Conservation (phyloP, 257 asterid genomes). For the Solanum chaucha region DNA sequence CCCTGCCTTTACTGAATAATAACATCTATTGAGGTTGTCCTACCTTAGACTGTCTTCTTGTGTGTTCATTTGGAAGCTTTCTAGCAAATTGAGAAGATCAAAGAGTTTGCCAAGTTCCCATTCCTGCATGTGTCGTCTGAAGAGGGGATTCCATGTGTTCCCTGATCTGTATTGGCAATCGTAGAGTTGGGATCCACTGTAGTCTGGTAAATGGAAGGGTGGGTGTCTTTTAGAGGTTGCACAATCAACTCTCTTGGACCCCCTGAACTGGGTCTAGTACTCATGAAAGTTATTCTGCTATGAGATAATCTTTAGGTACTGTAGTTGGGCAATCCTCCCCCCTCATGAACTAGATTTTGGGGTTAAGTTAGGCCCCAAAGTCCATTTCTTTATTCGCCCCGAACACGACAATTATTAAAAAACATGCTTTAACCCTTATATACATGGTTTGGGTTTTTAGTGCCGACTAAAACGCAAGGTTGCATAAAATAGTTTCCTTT, state of each 20-base stretch:
- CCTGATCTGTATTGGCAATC: neutral
- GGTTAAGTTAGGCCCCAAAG: neutral
- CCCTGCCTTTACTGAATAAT: neutral
- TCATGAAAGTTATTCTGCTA: neutral
- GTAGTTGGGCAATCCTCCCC: neutral
- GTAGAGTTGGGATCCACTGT: neutral
- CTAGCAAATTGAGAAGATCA: neutral
- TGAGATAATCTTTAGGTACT: neutral
- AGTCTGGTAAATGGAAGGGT: neutral
- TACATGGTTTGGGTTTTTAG: neutral
- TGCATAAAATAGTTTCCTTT: neutral
- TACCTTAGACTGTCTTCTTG: neutral
- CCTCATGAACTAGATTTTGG: neutral
- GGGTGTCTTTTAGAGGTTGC: neutral
- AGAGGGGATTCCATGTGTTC: neutral
- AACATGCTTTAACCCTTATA: neutral
- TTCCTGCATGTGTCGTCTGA: neutral
- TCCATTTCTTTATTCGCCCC: neutral
- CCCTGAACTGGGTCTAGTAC: neutral
- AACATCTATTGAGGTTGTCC: neutral
- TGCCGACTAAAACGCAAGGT: neutral
- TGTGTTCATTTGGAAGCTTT: neutral
- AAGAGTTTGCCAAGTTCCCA: neutral
- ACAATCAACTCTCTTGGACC: neutral
- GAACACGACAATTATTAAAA: neutral